phyloP scores from a whole-genome alignment of 2,329 filamentous ascomycete species.

The Sporothrix schenckii region DNA sequence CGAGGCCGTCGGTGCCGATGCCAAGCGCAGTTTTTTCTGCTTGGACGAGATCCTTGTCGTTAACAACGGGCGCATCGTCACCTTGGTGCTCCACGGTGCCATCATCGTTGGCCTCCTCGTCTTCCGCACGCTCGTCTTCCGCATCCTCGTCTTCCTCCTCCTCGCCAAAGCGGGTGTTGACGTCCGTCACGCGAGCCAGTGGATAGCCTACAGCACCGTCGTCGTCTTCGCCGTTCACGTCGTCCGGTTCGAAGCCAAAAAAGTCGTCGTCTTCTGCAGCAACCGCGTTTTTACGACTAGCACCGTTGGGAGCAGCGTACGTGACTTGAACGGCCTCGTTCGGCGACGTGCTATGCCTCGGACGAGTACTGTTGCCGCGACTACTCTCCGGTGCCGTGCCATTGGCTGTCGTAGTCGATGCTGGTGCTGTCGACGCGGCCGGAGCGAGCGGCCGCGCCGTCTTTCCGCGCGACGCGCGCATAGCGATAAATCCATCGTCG shows the following conservation, averaged over 20 bases:
- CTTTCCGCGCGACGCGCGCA: slow-evolving; percentile 32
- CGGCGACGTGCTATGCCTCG: slow-evolving; percentile 4
- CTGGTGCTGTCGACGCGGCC: background rate
- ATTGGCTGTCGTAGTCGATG: background rate
- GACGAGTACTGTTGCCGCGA: slow-evolving; percentile 4
- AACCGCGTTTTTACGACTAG: background rate
- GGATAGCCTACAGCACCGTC: slow-evolving; percentile 41
- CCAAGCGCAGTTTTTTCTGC: slow-evolving; percentile 27
- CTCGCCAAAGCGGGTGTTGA: slow-evolving; percentile 29
- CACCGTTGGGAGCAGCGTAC: background rate
- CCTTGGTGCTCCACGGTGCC: too few species aligned
- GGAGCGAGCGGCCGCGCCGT: background rate
- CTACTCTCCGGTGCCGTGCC: background rate
- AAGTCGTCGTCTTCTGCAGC: slow-evolving; percentile 33
- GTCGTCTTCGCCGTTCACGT: background rate
- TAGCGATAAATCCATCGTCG: slow-evolving; percentile 35
- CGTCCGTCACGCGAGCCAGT: slow-evolving; percentile 28
- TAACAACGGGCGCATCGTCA: slow-evolving; percentile 34
- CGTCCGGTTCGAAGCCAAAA: slow-evolving; percentile 38
- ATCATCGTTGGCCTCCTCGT: slow-evolving; percentile 34
- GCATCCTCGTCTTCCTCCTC: slow-evolving; percentile 22
- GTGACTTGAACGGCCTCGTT: slow-evolving; percentile 8
- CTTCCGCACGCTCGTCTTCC: background rate
- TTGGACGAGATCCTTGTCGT: slow-evolving; percentile 2
- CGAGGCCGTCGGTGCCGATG: slow-evolving; percentile 25